Conservation (phyloP, 2,329 filamentous ascomycete species). For the Aspergillus texensis region DNA sequence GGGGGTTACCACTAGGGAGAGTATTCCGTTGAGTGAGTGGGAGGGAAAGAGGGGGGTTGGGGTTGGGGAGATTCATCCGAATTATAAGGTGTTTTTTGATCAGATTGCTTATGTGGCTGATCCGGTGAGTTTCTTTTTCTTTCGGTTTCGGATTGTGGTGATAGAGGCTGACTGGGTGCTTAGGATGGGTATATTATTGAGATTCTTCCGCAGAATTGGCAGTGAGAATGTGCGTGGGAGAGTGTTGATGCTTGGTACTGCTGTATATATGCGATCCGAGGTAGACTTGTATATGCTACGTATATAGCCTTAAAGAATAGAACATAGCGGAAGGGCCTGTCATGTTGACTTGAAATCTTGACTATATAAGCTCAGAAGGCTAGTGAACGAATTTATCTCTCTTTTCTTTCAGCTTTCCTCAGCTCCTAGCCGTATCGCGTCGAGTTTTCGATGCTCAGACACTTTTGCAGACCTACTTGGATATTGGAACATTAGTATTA, state of each 20-base stretch:
- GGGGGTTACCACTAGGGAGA: constrained; percentile 29
- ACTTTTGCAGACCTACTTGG: too few species aligned
- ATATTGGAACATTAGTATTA: too few species aligned
- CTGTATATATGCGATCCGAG: neutral
- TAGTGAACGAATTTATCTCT: neutral
- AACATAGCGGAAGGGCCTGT: neutral
- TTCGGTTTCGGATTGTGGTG: neutral
- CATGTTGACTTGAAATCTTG: neutral
- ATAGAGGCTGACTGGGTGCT: neutral
- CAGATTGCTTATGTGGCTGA: constrained; percentile 44
- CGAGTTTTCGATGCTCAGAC: too few species aligned
- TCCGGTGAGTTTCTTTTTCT: constrained; percentile 33
- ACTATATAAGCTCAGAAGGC: neutral
- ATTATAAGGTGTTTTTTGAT: constrained; percentile 38
- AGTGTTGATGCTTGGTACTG: neutral
- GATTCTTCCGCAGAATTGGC: constrained; percentile 32
- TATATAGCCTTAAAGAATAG: neutral
- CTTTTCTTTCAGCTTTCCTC: neutral
- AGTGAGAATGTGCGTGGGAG: neutral
- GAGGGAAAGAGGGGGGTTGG: constrained; percentile 38
- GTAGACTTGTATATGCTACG: neutral
- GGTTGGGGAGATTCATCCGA: constrained; percentile 35
- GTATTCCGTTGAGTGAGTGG: constrained; percentile 38
- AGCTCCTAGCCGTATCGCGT: too few species aligned
- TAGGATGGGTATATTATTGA: constrained; percentile 41